Conservation (phyloP, 305 asterid species). For the Fraxinus sp. region DNA sequence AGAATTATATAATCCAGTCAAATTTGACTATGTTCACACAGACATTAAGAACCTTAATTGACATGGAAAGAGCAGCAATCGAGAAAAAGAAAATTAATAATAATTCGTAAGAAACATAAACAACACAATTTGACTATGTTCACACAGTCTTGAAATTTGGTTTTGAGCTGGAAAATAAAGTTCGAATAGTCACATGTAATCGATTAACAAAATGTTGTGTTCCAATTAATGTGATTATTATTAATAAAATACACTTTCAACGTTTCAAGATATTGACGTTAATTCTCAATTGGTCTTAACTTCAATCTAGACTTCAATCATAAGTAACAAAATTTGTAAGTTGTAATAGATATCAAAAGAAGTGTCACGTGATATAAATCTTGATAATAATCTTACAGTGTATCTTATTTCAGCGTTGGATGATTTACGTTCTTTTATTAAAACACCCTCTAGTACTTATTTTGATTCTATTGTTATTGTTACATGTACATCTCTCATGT, state of each 20-base stretch:
- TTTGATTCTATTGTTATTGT: background rate
- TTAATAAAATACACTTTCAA: too few species aligned
- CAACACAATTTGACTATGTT: background rate
- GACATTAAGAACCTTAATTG: background rate
- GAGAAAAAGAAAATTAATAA: slow-evolving; percentile 6
- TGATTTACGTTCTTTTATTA: background rate
- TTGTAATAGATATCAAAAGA: too few species aligned
- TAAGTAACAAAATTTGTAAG: too few species aligned
- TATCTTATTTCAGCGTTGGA: too few species aligned
- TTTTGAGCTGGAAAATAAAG: background rate
- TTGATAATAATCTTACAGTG: background rate
- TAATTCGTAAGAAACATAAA: background rate
- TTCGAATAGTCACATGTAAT: background rate
- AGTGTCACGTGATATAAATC: background rate
- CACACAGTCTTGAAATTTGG: background rate
- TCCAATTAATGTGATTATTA: background rate
- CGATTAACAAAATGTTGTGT: background rate
- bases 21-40: background rate
- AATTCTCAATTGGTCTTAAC: background rate
- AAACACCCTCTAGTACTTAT: background rate
- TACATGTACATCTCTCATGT: background rate
- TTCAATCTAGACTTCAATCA: too few species aligned
- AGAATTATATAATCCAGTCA: slow-evolving; percentile 4
- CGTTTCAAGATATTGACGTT: background rate
- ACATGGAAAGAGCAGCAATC: background rate